These are phyloP conservation scores for Brassica hybrid DNA, from an alignment of 441 rosid species.

Conservation along the genomic window DNA sequence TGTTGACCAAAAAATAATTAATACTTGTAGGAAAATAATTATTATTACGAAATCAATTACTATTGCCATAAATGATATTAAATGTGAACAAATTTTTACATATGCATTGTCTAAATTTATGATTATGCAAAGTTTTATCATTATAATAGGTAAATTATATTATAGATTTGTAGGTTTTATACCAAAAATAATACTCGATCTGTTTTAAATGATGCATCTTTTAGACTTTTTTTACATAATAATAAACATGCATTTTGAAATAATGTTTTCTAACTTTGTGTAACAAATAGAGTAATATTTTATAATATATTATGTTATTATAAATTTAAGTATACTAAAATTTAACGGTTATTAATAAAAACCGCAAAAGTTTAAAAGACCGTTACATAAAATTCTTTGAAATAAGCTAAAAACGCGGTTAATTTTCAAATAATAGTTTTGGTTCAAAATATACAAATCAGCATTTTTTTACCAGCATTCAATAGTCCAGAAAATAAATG, in stretches of 20 bases:
- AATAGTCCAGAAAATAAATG: conserved; percentile 7
- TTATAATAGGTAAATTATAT: not conserved
- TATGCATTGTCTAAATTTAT: not conserved
- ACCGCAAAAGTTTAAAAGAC: not conserved
- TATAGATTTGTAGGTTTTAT: not conserved
- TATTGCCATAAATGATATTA: not conserved
- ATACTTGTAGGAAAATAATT: not conserved
- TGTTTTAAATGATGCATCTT: too few relatives aligned
- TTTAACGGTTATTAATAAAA: not conserved
- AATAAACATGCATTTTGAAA: too few relatives aligned
- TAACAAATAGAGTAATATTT: too few relatives aligned
- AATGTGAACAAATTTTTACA: not conserved
- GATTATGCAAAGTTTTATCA: not conserved
- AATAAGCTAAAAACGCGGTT: not conserved
- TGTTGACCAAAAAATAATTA: not conserved
- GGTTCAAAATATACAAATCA: not conserved
- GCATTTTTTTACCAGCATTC: not conserved
- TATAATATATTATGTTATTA: not conserved
- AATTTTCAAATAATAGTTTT: not conserved
- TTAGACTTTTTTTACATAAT: too few relatives aligned
- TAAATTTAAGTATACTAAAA: not conserved
- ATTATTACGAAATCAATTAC: not conserved
- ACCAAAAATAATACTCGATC: not conserved
- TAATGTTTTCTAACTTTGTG: too few relatives aligned
- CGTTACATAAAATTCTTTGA: not conserved